Evolutionary conservation across 768 basidiomycete species (phyloP).

Genomic region (Trametes sanguinea): DNA sequence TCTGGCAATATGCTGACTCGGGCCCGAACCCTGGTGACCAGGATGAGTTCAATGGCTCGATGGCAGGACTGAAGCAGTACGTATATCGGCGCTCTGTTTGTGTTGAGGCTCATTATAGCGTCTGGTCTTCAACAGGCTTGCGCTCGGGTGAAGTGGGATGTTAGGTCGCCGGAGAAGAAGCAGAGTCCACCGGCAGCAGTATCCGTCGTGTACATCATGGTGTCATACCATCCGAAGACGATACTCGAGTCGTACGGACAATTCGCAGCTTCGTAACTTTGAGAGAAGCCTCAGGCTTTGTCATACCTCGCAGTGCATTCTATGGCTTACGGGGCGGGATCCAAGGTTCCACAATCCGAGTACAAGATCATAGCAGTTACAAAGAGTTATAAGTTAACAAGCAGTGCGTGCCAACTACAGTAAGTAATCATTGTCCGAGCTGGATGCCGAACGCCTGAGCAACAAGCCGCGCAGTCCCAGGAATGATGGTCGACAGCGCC

Average conservation of each 20-base stretch:
- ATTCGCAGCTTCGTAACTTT: too few relatives aligned
- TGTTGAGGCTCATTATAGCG: background rate
- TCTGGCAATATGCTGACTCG: constrained; percentile 63
- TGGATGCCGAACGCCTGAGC: constrained; percentile 19
- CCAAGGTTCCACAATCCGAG: too few relatives aligned
- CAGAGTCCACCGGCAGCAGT: too few relatives aligned
- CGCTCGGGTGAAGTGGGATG: background rate
- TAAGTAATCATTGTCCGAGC: background rate
- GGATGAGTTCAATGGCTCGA: constrained; percentile 57
- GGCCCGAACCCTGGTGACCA: constrained; percentile 60
- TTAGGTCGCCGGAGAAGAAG: too few relatives aligned
- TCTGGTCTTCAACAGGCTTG: background rate
- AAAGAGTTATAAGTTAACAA: background rate
- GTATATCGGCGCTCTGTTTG: background rate
- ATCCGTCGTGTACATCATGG: too few relatives aligned
- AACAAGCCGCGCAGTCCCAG: constrained; percentile 16
- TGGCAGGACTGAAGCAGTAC: constrained; percentile 43
- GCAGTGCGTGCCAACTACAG: background rate
- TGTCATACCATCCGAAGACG: too few relatives aligned
- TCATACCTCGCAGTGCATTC: too few relatives aligned
- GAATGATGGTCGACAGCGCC: constrained; percentile 8
- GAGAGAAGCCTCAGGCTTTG: too few relatives aligned
- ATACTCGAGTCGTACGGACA: too few relatives aligned
- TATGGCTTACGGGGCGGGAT: too few relatives aligned
- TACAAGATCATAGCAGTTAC: background rate